Conservation (phyloP, 1,139 yeast species). For the Suhomyces yuchorum region DNA sequence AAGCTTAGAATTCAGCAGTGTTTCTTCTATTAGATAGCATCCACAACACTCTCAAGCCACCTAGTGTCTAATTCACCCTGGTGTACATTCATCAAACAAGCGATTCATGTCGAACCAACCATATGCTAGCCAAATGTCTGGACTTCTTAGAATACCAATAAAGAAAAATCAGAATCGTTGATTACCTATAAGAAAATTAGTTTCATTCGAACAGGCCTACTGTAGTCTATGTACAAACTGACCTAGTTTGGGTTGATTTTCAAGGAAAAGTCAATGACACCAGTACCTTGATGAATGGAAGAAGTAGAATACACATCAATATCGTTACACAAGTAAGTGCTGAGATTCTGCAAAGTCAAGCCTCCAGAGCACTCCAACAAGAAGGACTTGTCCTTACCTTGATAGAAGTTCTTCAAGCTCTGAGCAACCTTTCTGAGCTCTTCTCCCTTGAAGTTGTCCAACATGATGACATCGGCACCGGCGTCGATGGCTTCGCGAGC, state of each 20-base stretch:
- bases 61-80: too few species aligned
- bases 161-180: too few species aligned
- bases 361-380: conserved; percentile 93
- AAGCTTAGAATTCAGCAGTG: conserved; percentile 39
- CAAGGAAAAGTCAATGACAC: conserved; percentile 79
- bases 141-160: too few species aligned
- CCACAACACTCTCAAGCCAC: too few species aligned
- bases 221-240: not conserved
- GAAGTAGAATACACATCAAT: conserved; percentile 91
- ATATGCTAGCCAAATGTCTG: too few species aligned
- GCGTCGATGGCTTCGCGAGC: conserved; percentile 92
- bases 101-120: too few species aligned
- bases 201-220: not conserved
- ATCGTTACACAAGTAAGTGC: conserved; percentile 68
- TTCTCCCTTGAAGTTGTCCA: conserved; percentile 80
- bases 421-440: conserved; percentile 68
- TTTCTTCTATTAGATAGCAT: conserved; percentile 40
- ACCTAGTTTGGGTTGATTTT: conserved; percentile 53
- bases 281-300: conserved; percentile 89
- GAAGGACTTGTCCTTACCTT: conserved; percentile 50
- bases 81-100: too few species aligned
- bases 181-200: not conserved
- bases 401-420: conserved; percentile 60
- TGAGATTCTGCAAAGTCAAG: conserved; percentile 67
- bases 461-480: conserved; percentile 95